A percentile compares a stretch with the other conserved stretches of the same genome.
phyloP scores from a whole-genome alignment of 2,329 filamentous ascomycete species.

The Endoconidiophora laricicola region DNA sequence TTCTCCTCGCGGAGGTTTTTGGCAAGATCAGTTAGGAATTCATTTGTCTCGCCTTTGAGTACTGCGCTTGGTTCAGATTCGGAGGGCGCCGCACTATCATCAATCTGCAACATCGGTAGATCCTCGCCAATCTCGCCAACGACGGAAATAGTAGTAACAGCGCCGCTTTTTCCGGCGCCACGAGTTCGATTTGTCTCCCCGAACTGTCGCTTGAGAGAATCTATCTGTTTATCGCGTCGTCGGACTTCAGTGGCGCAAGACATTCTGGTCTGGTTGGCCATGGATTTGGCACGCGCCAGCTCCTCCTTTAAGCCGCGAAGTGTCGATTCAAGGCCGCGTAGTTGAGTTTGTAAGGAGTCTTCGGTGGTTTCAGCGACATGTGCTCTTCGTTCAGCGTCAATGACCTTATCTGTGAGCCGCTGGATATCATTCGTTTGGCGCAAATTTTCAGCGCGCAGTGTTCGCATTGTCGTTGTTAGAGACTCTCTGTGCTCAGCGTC shows the following conservation, averaged over 20 bases:
- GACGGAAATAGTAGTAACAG: slow-evolving; percentile 40
- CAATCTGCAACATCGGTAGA: slow-evolving; percentile 19
- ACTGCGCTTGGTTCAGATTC: slow-evolving; percentile 38
- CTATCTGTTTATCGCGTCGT: slow-evolving; percentile 77
- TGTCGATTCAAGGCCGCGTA: slow-evolving; percentile 57
- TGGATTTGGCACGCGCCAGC: slow-evolving; percentile 57
- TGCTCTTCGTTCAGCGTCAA: slow-evolving; percentile 38
- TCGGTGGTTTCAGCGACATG: slow-evolving; percentile 52
- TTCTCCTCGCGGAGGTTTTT: slow-evolving; percentile 83
- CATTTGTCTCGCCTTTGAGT: slow-evolving; percentile 72
- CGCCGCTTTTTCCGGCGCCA: slow-evolving; percentile 36
- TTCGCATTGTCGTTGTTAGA: slow-evolving; percentile 61
- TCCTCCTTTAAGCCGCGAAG: slow-evolving; percentile 72
- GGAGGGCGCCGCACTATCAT: slow-evolving; percentile 14
- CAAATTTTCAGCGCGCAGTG: slow-evolving; percentile 56
- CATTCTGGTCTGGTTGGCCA: slow-evolving; percentile 66
- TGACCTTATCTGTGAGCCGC: slow-evolving; percentile 35
- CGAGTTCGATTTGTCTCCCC: slow-evolving; percentile 49
- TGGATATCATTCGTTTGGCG: slow-evolving; percentile 55
- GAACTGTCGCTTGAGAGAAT: slow-evolving; percentile 75
- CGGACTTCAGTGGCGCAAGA: slow-evolving; percentile 83
- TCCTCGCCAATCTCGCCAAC: slow-evolving; percentile 37
- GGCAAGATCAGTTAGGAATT: slow-evolving; percentile 73
- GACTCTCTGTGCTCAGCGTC: slow-evolving; percentile 80
- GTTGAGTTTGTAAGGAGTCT: slow-evolving; percentile 48